These are phyloP conservation scores for Fraxinus anomala DNA, from an alignment of 257 asterid genomes.

Conservation along the genomic window DNA sequence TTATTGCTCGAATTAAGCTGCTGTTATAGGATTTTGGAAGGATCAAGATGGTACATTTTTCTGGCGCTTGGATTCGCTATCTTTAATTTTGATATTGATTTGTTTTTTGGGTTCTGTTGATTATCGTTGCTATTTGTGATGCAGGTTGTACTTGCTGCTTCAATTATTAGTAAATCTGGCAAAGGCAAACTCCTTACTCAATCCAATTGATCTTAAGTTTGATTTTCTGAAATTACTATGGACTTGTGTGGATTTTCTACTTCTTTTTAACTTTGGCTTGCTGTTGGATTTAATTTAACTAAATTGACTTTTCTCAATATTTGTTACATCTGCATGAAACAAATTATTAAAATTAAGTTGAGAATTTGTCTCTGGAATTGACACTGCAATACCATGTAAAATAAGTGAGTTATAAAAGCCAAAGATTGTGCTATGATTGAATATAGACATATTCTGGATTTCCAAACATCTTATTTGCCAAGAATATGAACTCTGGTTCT, in stretches of 20 bases:
- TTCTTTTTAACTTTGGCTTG: background rate
- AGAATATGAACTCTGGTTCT: background rate
- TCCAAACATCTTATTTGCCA: background rate
- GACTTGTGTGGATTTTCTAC: background rate
- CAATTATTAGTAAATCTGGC: constrained; percentile 52
- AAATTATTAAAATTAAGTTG: background rate
- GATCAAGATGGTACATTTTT: background rate
- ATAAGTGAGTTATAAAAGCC: constrained; percentile 1
- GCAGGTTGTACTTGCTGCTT: constrained; percentile 60
- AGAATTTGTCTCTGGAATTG: background rate
- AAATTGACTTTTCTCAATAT: background rate
- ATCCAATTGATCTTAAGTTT: background rate
- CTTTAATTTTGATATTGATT: background rate
- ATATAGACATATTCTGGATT: background rate
- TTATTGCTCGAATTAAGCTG: background rate
- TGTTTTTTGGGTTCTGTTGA: background rate
- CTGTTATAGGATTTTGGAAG: no score
- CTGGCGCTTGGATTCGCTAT: background rate
- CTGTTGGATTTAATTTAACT: background rate
- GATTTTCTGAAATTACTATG: background rate
- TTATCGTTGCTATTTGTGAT: background rate
- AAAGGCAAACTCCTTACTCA: constrained; percentile 37
- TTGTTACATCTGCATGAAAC: background rate
- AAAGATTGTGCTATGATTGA: constrained; percentile 1
- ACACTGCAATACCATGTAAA: background rate